These are phyloP conservation scores for Quercus agrifolia DNA, from an alignment of 306 rosid genomes.

Conservation along the genomic window DNA sequence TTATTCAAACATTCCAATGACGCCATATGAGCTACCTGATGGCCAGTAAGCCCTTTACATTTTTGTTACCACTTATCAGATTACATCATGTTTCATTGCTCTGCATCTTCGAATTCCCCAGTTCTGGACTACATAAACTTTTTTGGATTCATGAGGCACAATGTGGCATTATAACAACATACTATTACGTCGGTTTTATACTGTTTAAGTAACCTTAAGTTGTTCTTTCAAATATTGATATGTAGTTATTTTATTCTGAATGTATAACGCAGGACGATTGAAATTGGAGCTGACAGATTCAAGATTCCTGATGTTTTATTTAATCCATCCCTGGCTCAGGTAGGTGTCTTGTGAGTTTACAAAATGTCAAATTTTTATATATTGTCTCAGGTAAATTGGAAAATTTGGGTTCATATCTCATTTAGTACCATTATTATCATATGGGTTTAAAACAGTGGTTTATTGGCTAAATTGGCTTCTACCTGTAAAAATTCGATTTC, in stretches of 20 bases:
- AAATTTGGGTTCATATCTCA: background rate
- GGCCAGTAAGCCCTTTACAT: conserved; percentile 84
- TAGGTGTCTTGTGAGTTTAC: conserved; percentile 24
- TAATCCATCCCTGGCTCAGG: conserved; percentile 86
- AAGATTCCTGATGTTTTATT: conserved; percentile 95
- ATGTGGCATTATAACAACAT: conserved; percentile 8
- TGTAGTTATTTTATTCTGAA: background rate
- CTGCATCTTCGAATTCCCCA: conserved; percentile 21
- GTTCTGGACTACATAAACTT: conserved; percentile 1
- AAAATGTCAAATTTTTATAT: conserved; percentile 9
- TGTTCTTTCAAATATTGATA: conserved; percentile 1
- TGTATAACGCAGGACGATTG: conserved; percentile 69
- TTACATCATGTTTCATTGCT: background rate
- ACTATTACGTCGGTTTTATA: conserved; percentile 9
- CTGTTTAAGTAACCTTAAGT: background rate
- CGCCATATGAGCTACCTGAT: conserved; percentile 97
- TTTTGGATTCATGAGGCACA: background rate
- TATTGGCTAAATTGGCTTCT: background rate
- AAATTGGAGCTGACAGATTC: conserved; percentile 96
- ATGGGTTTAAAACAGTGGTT: background rate
- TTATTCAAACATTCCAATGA: conserved; percentile 96
- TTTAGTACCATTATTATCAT: background rate
- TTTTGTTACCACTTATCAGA: conserved; percentile 9
- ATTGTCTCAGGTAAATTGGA: background rate
- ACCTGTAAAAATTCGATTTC: background rate